A percentile compares a stretch with the other conserved stretches of the same genome.
phyloP scores from a whole-genome alignment of 2,329 filamentous ascomycete genomes.

The Paraconiothyrium brasiliense region DNA sequence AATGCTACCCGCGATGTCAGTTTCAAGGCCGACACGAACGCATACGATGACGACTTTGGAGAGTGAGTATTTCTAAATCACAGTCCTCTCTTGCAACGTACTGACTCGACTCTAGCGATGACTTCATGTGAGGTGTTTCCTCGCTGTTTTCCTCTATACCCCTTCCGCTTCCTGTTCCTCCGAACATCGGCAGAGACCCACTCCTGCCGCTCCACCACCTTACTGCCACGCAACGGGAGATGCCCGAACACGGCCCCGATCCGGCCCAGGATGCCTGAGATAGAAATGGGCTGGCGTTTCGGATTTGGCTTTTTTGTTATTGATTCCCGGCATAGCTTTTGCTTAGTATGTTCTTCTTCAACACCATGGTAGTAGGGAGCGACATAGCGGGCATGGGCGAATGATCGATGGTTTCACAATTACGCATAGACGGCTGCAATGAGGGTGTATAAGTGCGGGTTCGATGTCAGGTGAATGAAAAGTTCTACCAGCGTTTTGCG shows the following conservation, averaged over 20 bases:
- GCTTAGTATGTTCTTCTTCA: slow-evolving; percentile 8
- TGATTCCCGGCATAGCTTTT: slow-evolving; percentile 14
- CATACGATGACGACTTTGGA: slow-evolving; percentile 86
- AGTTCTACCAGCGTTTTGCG: background rate
- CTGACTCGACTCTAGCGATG: slow-evolving; percentile 44
- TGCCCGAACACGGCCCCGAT: background rate
- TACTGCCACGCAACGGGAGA: background rate
- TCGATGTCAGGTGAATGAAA: background rate
- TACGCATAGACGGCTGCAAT: slow-evolving; percentile 14
- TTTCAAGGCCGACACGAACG: slow-evolving; percentile 71
- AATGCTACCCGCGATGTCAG: slow-evolving; percentile 70
- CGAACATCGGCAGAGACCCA: slow-evolving; percentile 19
- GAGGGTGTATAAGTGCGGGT: slow-evolving; percentile 8
- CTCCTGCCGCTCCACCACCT: slow-evolving; percentile 21
- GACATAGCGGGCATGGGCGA: slow-evolving; percentile 13
- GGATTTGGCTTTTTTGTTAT: slow-evolving; percentile 10
- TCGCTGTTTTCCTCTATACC: background rate
- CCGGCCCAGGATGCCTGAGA: background rate
- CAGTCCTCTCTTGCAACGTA: background rate
- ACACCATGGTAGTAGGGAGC: slow-evolving; percentile 11
- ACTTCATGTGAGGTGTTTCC: slow-evolving; percentile 48
- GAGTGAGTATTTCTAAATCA: slow-evolving; percentile 69
- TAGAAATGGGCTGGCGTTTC: slow-evolving; percentile 18
- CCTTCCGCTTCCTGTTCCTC: slow-evolving; percentile 12
- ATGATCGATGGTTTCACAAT: background rate